Evolutionary conservation across 192 early-diverging fungal genomes (phyloP).

Genomic region (Piromyces sp.): DNA sequence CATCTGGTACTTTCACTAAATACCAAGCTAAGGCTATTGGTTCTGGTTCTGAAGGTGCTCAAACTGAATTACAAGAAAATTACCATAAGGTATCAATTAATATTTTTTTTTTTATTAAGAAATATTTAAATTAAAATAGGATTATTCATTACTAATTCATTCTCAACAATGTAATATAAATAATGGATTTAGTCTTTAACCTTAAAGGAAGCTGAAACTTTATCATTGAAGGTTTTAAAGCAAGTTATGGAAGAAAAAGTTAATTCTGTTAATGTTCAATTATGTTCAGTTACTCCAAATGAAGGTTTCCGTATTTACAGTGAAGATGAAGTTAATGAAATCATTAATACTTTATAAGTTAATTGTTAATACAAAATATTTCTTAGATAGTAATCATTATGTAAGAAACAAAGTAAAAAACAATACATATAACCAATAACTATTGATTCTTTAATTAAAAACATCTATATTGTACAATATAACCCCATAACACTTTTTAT

Average conservation of each 20-base stretch:
- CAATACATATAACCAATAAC: too few relatives aligned
- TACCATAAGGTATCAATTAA: constrained; percentile 55
- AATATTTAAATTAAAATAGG: neutral
- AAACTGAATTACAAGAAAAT: constrained; percentile 91
- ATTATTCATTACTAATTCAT: neutral
- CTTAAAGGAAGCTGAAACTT: constrained; percentile 65
- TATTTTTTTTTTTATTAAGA: neutral
- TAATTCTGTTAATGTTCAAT: constrained; percentile 82
- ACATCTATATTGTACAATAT: too few relatives aligned
- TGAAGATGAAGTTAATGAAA: constrained; percentile 49
- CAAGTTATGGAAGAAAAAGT: constrained; percentile 99
- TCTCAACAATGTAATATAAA: too few relatives aligned
- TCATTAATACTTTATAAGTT: constrained; percentile 14
- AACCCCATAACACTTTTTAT: too few relatives aligned
- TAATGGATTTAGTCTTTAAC: constrained; percentile 70
- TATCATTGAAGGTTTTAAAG: constrained; percentile 92
- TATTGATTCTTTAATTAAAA: too few relatives aligned
- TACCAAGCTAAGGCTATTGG: constrained; percentile 98
- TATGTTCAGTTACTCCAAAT: constrained; percentile 69
- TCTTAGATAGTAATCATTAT: too few relatives aligned
- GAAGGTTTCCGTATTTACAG: constrained; percentile 62
- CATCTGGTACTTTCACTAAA: constrained; percentile 87
- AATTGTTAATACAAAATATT: too few relatives aligned
- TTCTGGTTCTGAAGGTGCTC: constrained; percentile 95
- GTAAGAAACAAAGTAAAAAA: too few relatives aligned